Base-by-base conservation (phyloP, 2,329 filamentous ascomycete genomes). In the Pseudogymnoascus sp. region DNA sequence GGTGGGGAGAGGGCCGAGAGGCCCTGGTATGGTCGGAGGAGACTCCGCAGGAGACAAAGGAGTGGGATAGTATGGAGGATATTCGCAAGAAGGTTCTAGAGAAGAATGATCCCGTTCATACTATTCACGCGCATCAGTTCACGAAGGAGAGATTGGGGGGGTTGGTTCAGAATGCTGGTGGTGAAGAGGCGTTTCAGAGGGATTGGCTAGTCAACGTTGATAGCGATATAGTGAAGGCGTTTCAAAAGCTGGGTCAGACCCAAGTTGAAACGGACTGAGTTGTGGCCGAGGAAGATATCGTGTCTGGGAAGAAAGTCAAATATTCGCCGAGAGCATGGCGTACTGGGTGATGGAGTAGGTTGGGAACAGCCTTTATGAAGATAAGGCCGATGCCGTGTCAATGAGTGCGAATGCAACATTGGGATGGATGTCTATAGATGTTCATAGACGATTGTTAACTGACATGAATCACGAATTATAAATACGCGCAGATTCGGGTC, bases 161-260 rank as follows among this genome's bases (percentile, higher is more conserved):
- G 12, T 75, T 87, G 4, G 81, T 92, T 19, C 76, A 77, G 60
- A 76, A 78, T 3, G 79, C 79, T 3, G 90, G 90, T 1, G 89
- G 89, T 0, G 82, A 87, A 68, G 78, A 82, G 59, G 75, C 72
- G 2, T 93, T 94, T 72, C 80, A 87, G 71, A 80, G 83, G 62
- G 80, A 87, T 60, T 92, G 87, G 84, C 74, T 85, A 12, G 80
- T 80, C n/a, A 89, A 92, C 65, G 88, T 94, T 26, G 90, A 94
- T 72, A 81, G 80, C 67, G 86, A 92, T 64, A 82, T 92, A 14
- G 68, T 93, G 65, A 77, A 78, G 10, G 83, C 80, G n/a, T 93
- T 92, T 71, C 75, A 79, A 67, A 69, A 69, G 41, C 65, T 83
- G 33, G 58, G 58, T 4, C 58, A 60, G 33, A 55, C n/a, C n/a